Evolutionary conservation across 106 monocot genomes (phyloP), one percentile per base, ranked within the genome.

Genomic region (Allium sativum): DNA sequence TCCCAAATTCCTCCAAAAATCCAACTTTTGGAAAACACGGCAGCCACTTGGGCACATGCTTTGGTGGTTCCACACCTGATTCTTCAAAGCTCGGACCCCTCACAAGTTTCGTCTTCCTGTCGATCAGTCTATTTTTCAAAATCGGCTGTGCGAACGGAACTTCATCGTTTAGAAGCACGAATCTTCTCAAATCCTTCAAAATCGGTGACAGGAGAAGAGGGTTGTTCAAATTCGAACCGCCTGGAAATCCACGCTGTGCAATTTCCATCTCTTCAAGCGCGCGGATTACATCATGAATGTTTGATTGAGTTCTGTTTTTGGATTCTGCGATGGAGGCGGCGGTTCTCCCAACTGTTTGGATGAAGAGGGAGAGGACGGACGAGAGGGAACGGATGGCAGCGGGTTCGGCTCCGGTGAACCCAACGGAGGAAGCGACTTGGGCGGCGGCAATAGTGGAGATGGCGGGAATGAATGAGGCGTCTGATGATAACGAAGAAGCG

Each of bases 41-140:
- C 72, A 88, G 40, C 88, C 88, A 88, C 55, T 60, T 65, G 45
- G 88, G 88, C 61, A 88, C 78, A 71, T 80, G 77, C 64, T 62
- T 18, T 14, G 59, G 44, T 19, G 76, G 87, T 1, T 70, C 72
- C 21, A 15, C 45, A 63, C 73, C 67, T n/a, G 40, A 48, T 56
- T 63, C 65, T 44, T 55, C 53, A 42, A 80, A 80, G 31, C 70
- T 77, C 14, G 52, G 46, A 14, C 48, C 7, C 7, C 42, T 0
- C 2, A 11, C 0, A n/a, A n/a, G n/a, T n/a, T n/a, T n/a, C n/a
- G n/a, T n/a, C 16, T 8, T 2, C 10, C 3, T 18, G 46, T 31
- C 18, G 0, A 14, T 11, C 45, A 4, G 10, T 5, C 0, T 3
- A 13, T 14, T 10, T 48, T 62, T 57, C 7, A 31, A 54, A 21